Evolutionary conservation across 495 filamentous ascomycete genomes (phyloP), one percentile per base, ranked within the genome.

Genomic region (Haplographium delicatum): DNA sequence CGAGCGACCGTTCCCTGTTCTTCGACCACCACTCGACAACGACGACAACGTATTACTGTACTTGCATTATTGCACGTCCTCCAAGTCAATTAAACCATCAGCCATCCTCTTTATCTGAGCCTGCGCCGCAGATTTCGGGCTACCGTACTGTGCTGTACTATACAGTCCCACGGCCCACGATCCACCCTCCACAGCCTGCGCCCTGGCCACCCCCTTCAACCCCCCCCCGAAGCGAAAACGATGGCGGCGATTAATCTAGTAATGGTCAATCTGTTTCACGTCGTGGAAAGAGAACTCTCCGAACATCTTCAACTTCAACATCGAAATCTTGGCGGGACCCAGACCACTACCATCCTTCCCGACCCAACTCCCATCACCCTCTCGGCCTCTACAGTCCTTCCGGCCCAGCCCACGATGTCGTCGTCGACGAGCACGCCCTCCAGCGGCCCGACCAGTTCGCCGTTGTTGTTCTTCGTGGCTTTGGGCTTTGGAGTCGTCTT

Each of bases 401-500:
- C 40, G 8, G 8, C 41, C 18, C 5, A 46, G 16, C 28, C 47
- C 11, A 42, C 48, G 11, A 34, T 24, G 26, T 27, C 47, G 16
- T 46, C 50, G 16, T 23, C 39, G 16, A 51, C 53, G 30, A 44
- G 15, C 25, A 44, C 10, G 18, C 39, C 19, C 5, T 11, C 22
- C 8, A 44, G 5, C 44, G 73, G 76, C 4, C 76, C 82, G n/a
- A 89, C 86, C n/a, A 93, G 81, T 57, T 94, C 88, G 6, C 94
- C 93, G 19, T 68, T 99, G 40, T 76, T 98, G 2, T 98, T 98
- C 65, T 97, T 98, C 65, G 93, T 98, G 24, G 93, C 94, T 8
- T 72, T 99, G 45, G 93, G 93, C 5, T 99, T 99, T 63, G 93
- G 93, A 49, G 94, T 99, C 20, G 93, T 99, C 18, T 99, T 99